Evolutionary conservation across 495 filamentous ascomycete species (phyloP).

Genomic region (Penicillium canescens): DNA sequence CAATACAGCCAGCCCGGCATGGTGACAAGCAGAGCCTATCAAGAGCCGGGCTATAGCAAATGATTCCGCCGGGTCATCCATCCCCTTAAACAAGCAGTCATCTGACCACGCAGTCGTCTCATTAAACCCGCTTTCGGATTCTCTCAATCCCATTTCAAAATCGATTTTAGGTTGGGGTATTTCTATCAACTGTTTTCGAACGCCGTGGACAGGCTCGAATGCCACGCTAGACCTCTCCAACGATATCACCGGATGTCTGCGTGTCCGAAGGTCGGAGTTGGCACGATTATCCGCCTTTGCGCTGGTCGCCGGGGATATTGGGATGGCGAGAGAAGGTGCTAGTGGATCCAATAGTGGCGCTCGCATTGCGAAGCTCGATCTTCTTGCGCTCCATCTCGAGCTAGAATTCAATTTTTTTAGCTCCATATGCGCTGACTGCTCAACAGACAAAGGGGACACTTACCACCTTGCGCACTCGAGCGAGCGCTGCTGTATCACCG

Average conservation of each 20-base stretch:
- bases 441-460: conserved; percentile 22
- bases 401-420: conserved; percentile 16
- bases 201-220: conserved; percentile 4
- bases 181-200: conserved; percentile 14
- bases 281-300: conserved; percentile 28
- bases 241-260: conserved; percentile 2
- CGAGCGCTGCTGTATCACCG: conserved; percentile 51
- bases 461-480: conserved; percentile 65
- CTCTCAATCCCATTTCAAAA: neutral
- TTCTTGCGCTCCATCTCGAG: conserved; percentile 54
- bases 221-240: neutral
- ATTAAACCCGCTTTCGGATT: neutral
- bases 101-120: neutral
- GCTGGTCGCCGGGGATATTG: conserved; percentile 21
- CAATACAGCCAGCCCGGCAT: neutral
- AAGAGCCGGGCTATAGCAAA: neutral
- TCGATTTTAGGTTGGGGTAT: conserved; percentile 17
- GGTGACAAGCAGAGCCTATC: neutral
- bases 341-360: conserved; percentile 40
- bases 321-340: conserved; percentile 33
- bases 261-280: neutral
- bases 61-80: neutral
- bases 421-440: neutral
- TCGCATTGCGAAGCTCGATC: conserved; percentile 48
- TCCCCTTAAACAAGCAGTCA: neutral